Evolutionary conservation across 129 eudicot species (phyloP), one percentile per base, ranked within the genome.

Genomic region (Lactuca saligna): DNA sequence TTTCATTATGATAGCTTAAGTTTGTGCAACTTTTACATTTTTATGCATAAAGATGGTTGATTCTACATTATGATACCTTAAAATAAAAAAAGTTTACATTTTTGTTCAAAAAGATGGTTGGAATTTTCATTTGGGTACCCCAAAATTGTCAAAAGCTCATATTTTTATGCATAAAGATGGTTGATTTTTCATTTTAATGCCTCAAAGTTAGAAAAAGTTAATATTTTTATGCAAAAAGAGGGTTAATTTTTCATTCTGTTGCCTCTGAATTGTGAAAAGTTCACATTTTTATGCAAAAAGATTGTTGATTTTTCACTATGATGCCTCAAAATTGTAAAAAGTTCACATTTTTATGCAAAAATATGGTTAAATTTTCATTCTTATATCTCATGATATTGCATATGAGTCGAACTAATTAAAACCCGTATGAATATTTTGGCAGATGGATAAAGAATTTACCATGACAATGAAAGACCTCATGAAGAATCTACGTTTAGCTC

Each of bases 391-490:
- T 25, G 29, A 25, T 25, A 25, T 25, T 25, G 29, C 29, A 25
- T 25, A 25, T 25, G 29, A 25, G 29, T 25, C 29, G 29, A 17
- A 35, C 41, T 42, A 32, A 48, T 29, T 37, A 2, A 68, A 39
- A 42, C 70, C 74, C 32, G 54, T 62, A 5, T 38, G 7, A 73
- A 34, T 31, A 17, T 32, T 48, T 17, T n/a, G 71, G 84, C 92
- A 89, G 96, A 86, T 80, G 81, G 84, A 84, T 68, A 75, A 78
- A 66, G 90, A 78, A 46, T 89, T 84, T 68, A 8, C 54, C 17
- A 75, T 82, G 90, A 63, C 82, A 25, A 78, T 81, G 80, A 84
- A 82, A 80, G 90, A 89, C 50, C 78, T 89, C 20, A 73, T 78
- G 61, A 89, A 78, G 77, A 82, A 75, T 59, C 75, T 89, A 60